Evolutionary conservation across 176 grass and related monocot species (phyloP), one percentile per base, ranked within the genome.

Genomic region (Echinochloa phyllopogon): DNA sequence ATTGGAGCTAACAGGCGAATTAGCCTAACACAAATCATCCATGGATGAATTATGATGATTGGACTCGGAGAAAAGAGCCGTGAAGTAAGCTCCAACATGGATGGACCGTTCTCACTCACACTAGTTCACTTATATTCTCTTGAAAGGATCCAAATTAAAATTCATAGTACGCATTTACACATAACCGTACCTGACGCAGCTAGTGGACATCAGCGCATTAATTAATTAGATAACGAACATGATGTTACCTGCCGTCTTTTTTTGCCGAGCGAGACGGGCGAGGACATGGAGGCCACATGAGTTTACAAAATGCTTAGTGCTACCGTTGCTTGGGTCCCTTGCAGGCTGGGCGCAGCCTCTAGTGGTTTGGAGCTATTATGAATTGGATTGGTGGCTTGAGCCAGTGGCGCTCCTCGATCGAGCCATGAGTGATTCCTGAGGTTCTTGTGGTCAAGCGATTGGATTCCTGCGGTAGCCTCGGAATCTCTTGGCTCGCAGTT

Each of bases 161-260:
- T 68, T 12, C 16, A 60, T 4, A 33, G 29, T 33, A n/a, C 13
- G 10, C 17, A 79, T 25, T 27, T 6, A 37, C 38, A 63, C 66
- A 43, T 69, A 81, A 79, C 29, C 29, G 29, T 33, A 33, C 67
- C 43, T 81, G 78, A 50, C 57, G 81, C 67, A 55, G 78, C 72
- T 65, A 77, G 41, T 11, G 72, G 78, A 56, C 88, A 57, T 57
- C 20, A 40, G 72, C 20, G 82, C 69, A 33, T 33, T 33, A 33
- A 82, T 82, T 86, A 53, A 90, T 90, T 82, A 65, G 77, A 86
- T 82, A 82, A 90, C 78, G 72, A 77, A 77, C 88, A 77, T 57
- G 88, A 86, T 44, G 83, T 20, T 29, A n/a, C 65, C 59, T 23
- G 45, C 72, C 68, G 36, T 57, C 75, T 20, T 58, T 81, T 85